Percentiles rank a stretch among this genome's conserved stretches.
Conservation (phyloP, 495 filamentous ascomycete species). For the Parmelia sp. region DNA sequence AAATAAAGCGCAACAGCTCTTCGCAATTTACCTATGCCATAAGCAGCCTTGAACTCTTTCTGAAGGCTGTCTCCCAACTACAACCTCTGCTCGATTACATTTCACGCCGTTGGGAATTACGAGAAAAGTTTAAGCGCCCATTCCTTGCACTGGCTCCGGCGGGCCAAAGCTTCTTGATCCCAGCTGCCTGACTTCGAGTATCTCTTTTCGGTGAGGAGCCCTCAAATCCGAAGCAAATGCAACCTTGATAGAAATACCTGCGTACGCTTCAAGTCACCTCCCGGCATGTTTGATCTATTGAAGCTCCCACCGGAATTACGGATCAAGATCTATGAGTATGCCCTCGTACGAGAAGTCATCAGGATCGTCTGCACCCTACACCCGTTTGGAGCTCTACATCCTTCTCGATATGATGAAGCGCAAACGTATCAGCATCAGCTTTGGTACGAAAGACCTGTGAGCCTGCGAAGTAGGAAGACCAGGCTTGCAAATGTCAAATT, state of each 20-base stretch:
- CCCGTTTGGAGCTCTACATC: neutral
- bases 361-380: neutral
- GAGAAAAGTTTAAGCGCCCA: too few species aligned
- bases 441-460: neutral
- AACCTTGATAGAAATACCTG: neutral
- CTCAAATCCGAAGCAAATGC: neutral
- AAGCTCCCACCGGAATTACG: neutral
- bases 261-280: neutral
- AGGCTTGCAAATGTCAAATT: neutral
- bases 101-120: too few species aligned
- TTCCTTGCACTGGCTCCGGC: too few species aligned
- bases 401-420: neutral
- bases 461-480: neutral
- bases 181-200: neutral
- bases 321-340: neutral
- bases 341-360: neutral
- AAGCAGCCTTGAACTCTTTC: too few species aligned
- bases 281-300: constrained; percentile 1
- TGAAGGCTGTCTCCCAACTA: too few species aligned
- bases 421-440: too few species aligned
- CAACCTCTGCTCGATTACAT: too few species aligned
- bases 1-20: too few species aligned
- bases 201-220: neutral
- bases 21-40: too few species aligned
- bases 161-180: too few species aligned